These are phyloP conservation scores for Apiotrichum sp. DNA, from an alignment of 1,284 basidiomycete species.

Conservation along the genomic window DNA sequence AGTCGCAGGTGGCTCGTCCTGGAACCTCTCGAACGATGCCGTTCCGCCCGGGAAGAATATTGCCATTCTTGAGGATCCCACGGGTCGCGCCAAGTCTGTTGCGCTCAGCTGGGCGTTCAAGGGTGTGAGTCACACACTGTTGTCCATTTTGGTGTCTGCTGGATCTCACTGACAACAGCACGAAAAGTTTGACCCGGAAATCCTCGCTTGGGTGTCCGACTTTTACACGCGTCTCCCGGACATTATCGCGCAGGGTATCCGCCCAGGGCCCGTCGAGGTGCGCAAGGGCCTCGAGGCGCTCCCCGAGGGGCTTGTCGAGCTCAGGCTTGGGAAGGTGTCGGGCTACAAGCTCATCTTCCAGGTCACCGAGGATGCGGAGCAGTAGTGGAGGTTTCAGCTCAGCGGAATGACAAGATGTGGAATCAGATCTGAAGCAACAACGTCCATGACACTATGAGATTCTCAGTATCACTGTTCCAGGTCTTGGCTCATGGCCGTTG, in stretches of 20 bases:
- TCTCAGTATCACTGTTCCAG: no score
- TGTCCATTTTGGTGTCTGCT: no score
- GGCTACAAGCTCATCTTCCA: background rate
- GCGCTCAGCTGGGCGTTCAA: no score
- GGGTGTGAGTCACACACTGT: no score
- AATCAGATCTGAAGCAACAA: no score
- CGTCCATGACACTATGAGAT: no score
- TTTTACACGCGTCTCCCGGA: conserved; percentile 11
- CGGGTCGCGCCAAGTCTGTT: no score
- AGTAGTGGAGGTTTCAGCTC: no score
- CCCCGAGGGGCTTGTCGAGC: conserved; percentile 10
- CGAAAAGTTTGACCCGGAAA: background rate
- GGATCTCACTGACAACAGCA: background rate
- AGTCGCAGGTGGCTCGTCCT: conserved; percentile 1
- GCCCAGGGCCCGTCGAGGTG: conserved; percentile 21
- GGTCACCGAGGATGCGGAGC: no score
- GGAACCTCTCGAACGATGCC: background rate
- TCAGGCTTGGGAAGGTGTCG: conserved; percentile 7
- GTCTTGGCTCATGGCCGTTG: no score
- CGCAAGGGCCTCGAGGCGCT: conserved; percentile 19
- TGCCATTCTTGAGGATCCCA: background rate
- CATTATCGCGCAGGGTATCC: conserved; percentile 21
- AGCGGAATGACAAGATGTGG: no score
- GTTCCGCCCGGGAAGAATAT: background rate
- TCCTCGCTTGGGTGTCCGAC: conserved; percentile 2